Percentiles rank a stretch among this genome's conserved stretches.
Conservation (phyloP, 2,329 filamentous ascomycete species). For the Beauveria sp. region DNA sequence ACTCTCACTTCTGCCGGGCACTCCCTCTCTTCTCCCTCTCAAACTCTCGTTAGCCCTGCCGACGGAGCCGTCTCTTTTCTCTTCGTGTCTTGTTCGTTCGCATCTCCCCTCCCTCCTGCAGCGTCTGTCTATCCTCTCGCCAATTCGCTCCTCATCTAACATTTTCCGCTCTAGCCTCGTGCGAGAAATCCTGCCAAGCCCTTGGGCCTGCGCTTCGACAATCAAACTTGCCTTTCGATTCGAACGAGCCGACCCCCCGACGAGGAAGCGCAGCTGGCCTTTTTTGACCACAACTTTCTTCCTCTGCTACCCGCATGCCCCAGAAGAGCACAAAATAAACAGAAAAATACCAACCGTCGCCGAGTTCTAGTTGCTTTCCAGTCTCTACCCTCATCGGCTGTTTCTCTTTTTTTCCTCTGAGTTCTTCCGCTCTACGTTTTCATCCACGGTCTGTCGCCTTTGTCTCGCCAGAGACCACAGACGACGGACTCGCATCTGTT, state of each 20-base stretch:
- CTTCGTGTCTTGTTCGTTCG: conserved; percentile 1
- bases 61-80: background rate
- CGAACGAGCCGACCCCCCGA: conserved; percentile 4
- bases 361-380: background rate
- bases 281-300: conserved; percentile 1
- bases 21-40: background rate
- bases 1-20: background rate
- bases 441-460: background rate
- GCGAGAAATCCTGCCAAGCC: background rate
- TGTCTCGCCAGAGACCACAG: background rate
- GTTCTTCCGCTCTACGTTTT: background rate
- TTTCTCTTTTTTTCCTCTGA: background rate
- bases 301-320: background rate
- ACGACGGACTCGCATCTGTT: background rate
- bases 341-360: background rate
- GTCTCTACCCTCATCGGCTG: background rate
- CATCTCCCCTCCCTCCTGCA: background rate
- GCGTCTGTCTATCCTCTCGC: background rate
- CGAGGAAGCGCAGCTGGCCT: conserved; percentile 4
- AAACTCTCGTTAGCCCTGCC: conserved; percentile 5
- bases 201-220: conserved; percentile 5
- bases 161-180: background rate
- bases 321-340: conserved; percentile 1
- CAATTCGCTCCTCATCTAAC: conserved; percentile 3
- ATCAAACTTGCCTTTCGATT: background rate